phyloP scores from a whole-genome alignment of 2,329 filamentous ascomycete genomes.

The Xylaria hypoxylon region DNA sequence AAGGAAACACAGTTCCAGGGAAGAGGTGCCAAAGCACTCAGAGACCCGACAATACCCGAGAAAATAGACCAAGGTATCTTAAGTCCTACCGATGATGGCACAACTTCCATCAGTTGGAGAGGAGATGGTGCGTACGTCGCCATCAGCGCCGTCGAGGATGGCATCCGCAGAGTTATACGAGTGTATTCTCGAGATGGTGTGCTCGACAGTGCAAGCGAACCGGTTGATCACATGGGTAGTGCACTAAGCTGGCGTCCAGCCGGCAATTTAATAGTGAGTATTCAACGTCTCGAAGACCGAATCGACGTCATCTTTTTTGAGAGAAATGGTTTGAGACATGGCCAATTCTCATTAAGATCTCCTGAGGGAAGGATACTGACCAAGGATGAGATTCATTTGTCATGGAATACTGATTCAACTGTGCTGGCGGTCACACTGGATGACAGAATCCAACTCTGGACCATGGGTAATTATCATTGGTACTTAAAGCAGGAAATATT shows the following conservation, averaged over 20 bases:
- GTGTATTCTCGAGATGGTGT: slow-evolving; percentile 91
- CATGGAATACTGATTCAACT: slow-evolving; percentile 93
- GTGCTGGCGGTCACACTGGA: slow-evolving; percentile 84
- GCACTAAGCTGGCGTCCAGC: slow-evolving; percentile 90
- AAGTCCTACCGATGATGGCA: slow-evolving; percentile 78
- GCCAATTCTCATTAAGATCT: slow-evolving; percentile 84
- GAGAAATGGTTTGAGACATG: slow-evolving; percentile 95
- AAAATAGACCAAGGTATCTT: slow-evolving; percentile 85
- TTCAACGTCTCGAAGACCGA: slow-evolving; percentile 77
- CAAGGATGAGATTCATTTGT: slow-evolving; percentile 71
- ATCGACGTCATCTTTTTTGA: slow-evolving; percentile 95
- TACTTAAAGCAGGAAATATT: slow-evolving; percentile 92
- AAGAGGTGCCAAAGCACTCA: slow-evolving; percentile 83
- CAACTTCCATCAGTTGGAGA: slow-evolving; percentile 86
- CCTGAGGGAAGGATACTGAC: slow-evolving; percentile 67
- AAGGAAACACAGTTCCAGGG: slow-evolving; percentile 98
- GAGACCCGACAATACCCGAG: slow-evolving; percentile 95
- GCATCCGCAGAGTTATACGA: slow-evolving; percentile 80
- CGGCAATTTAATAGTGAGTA: slow-evolving; percentile 89
- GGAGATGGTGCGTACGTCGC: slow-evolving; percentile 94
- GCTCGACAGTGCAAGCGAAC: slow-evolving; percentile 93
- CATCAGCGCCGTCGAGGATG: slow-evolving; percentile 80
- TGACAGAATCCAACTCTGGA: slow-evolving; percentile 90
- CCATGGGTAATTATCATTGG: slow-evolving; percentile 97
- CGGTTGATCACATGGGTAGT: slow-evolving; percentile 90